Conservation (phyloP, 768 basidiomycete species). For the Arthromyces matolae region DNA sequence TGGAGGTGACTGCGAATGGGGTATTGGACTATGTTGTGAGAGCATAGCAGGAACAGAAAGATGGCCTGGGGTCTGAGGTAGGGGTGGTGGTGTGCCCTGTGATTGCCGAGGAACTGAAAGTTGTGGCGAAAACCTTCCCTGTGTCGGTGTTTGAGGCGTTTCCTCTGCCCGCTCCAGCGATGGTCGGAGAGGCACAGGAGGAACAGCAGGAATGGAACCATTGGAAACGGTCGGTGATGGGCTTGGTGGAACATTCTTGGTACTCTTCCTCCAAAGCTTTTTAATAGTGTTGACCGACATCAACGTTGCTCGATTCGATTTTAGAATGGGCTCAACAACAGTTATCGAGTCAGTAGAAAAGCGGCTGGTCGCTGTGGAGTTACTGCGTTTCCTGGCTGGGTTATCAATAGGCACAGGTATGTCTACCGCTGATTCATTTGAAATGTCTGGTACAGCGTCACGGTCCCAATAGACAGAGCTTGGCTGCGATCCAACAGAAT, state of each 20-base stretch:
- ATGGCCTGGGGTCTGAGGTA: slow-evolving; percentile 13
- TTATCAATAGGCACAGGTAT: slow-evolving; percentile 1
- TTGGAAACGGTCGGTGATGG: slow-evolving; percentile 45
- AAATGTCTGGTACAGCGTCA: slow-evolving; percentile 11
- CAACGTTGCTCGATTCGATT: slow-evolving; percentile 46
- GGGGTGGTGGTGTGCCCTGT: slow-evolving; percentile 21
- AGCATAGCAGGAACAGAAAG: slow-evolving; percentile 14
- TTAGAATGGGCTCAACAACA: slow-evolving; percentile 28
- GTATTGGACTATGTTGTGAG: background rate
- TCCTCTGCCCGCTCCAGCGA: slow-evolving; percentile 36
- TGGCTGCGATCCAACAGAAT: slow-evolving; percentile 18
- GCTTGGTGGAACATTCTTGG: slow-evolving; percentile 42
- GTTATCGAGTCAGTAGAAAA: slow-evolving; percentile 74
- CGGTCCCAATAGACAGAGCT: slow-evolving; percentile 45
- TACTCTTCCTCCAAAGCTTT: slow-evolving; percentile 77
- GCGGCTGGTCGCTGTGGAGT: slow-evolving; percentile 45
- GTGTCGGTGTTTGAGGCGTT: slow-evolving; percentile 27
- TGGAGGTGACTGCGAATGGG: background rate
- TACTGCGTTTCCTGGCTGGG: slow-evolving; percentile 19
- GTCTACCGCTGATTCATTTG: slow-evolving; percentile 13
- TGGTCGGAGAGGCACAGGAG: slow-evolving; percentile 32
- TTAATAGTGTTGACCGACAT: slow-evolving; percentile 74
- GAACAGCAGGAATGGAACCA: slow-evolving; percentile 22
- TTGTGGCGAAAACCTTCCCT: slow-evolving; percentile 26
- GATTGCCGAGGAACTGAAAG: slow-evolving; percentile 20